Evolutionary conservation across 345 rosid genomes (phyloP).

Genomic region (Barbarea vulgaris): DNA sequence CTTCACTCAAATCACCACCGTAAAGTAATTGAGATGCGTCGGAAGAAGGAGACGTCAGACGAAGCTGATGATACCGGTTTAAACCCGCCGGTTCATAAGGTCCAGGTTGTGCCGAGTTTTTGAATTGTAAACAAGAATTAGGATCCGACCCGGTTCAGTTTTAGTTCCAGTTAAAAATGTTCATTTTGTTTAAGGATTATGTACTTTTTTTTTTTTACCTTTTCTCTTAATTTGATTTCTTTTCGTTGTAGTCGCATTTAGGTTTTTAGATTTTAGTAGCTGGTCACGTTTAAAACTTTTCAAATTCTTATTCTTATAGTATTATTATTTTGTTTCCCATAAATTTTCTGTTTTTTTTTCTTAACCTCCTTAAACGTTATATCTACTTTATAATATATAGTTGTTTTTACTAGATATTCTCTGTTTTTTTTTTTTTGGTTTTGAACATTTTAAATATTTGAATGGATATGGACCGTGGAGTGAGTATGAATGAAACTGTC

Average conservation of each 20-base stretch:
- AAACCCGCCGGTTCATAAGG: slow-evolving; percentile 20
- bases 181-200: neutral
- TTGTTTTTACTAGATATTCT: neutral
- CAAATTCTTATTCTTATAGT: neutral
- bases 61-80: slow-evolving; percentile 26
- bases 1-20: slow-evolving; percentile 47
- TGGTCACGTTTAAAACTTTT: neutral
- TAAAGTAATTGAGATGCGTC: slow-evolving; percentile 38
- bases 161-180: neutral
- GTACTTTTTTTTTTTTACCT: neutral
- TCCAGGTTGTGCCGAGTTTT: slow-evolving; percentile 51
- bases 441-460: neutral
- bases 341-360: neutral
- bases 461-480: neutral
- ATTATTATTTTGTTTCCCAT: neutral
- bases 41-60: slow-evolving; percentile 30
- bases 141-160: slow-evolving; percentile 34
- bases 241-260: slow-evolving; percentile 1
- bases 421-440: too few species aligned
- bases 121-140: slow-evolving; percentile 32
- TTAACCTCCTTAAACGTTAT: neutral
- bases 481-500: neutral
- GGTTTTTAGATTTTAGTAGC: neutral
- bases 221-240: neutral
- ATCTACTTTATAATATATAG: neutral